Conservation (phyloP, 148 eudicot species). For the Euryodendron excelsum region DNA sequence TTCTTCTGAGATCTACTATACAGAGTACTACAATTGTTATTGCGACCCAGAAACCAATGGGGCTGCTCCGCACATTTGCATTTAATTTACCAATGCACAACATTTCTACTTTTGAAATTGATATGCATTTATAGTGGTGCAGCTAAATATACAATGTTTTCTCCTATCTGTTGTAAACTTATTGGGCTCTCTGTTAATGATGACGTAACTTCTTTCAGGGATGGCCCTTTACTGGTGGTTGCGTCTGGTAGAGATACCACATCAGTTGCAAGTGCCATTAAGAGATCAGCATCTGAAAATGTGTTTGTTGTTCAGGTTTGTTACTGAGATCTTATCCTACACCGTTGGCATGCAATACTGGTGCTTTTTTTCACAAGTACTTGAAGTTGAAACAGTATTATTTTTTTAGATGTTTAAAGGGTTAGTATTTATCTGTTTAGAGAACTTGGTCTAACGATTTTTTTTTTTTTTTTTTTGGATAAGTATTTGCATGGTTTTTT, state of each 20-base stretch:
- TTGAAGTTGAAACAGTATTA: background rate
- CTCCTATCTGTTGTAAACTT: background rate
- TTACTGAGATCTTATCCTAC: slow-evolving; percentile 7
- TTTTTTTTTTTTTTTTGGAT: too few species aligned
- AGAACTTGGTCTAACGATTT: background rate
- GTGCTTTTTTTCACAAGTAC: background rate
- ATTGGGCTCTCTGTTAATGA: background rate
- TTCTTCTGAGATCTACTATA: too few species aligned
- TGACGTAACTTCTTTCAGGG: slow-evolving; percentile 42
- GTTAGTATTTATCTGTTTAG: background rate
- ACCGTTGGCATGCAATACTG: background rate
- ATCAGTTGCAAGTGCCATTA: slow-evolving; percentile 83
- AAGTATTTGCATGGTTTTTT: too few species aligned
- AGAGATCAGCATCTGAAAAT: slow-evolving; percentile 74
- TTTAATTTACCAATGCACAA: background rate
- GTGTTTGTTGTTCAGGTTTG: slow-evolving; percentile 96
- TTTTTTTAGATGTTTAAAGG: background rate
- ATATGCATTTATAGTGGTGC: background rate
- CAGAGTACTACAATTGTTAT: background rate
- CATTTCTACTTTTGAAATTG: background rate
- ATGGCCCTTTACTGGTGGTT: slow-evolving; percentile 89
- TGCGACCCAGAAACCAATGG: background rate
- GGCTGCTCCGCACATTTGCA: background rate
- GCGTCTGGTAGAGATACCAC: slow-evolving; percentile 98
- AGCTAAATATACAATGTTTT: background rate